A percentile compares a stretch with the other conserved stretches of the same genome.
phyloP scores from a whole-genome alignment of 345 rosid species.

The Stellera chamaejasme region DNA sequence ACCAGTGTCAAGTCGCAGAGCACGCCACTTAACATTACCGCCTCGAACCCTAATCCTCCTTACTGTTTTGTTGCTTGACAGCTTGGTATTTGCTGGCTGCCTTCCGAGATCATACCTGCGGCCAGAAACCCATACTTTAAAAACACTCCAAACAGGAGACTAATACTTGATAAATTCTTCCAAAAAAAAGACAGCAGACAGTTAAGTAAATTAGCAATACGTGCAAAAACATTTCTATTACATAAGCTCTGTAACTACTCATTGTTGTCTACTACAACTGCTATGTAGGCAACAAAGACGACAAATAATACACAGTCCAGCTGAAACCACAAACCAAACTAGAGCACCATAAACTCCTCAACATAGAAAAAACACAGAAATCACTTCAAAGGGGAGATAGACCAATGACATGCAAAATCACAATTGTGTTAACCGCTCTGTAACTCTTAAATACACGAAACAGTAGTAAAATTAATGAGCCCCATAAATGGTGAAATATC shows the following conservation, averaged over 20 bases:
- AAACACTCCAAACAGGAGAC: background rate
- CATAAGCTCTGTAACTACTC: background rate
- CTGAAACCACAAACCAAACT: too few species aligned
- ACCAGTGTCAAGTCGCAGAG: slow-evolving; percentile 77
- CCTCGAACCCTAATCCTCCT: slow-evolving; percentile 82
- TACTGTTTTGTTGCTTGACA: slow-evolving; percentile 82
- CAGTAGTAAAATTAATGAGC: too few species aligned
- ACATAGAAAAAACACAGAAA: too few species aligned
- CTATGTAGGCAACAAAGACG: background rate
- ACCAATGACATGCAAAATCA: too few species aligned
- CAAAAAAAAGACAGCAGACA: too few species aligned
- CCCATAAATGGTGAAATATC: too few species aligned
- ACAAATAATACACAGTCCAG: too few species aligned
- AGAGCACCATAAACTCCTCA: too few species aligned
- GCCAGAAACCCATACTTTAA: background rate
- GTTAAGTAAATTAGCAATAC: background rate
- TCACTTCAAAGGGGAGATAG: too few species aligned
- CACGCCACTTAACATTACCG: slow-evolving; percentile 88
- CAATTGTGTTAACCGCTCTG: too few species aligned
- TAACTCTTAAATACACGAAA: too few species aligned
- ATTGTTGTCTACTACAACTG: background rate
- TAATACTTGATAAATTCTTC: background rate
- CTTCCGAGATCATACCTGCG: slow-evolving; percentile 84
- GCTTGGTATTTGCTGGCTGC: slow-evolving; percentile 74
- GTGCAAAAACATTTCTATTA: too few species aligned